Evolutionary conservation across 768 basidiomycete genomes (phyloP).

Genomic region (Hysterangium stoloniferum): DNA sequence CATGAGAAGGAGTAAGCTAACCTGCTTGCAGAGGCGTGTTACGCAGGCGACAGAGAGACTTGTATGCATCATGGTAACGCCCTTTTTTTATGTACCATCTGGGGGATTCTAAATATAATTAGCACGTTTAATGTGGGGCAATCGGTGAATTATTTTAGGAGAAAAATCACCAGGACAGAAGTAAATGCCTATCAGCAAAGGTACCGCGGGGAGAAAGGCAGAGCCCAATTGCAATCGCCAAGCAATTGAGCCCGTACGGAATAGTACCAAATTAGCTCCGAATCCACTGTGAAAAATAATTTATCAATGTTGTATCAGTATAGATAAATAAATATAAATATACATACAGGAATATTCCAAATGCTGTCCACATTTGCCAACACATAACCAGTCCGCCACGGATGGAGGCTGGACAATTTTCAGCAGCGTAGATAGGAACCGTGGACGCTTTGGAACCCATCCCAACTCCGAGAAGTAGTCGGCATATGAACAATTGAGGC

Average conservation of each 20-base stretch:
- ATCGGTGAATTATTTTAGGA: not conserved
- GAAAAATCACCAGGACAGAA: slow-evolving; percentile 39
- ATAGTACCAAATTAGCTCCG: slow-evolving; percentile 25
- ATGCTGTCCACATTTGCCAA: slow-evolving; percentile 35
- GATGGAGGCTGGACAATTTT: slow-evolving; percentile 29
- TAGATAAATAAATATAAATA: no score
- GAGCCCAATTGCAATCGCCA: slow-evolving; percentile 36
- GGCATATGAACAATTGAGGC: slow-evolving; percentile 44
- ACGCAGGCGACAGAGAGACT: slow-evolving; percentile 26
- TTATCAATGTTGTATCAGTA: not conserved
- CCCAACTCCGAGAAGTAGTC: slow-evolving; percentile 52
- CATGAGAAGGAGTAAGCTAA: not conserved
- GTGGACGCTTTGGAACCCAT: slow-evolving; percentile 60
- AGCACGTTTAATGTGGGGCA: not conserved
- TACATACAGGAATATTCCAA: slow-evolving; percentile 25
- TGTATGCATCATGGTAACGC: slow-evolving; percentile 27
- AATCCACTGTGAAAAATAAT: slow-evolving; percentile 19
- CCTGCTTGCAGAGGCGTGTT: slow-evolving; percentile 27
- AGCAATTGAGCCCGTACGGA: slow-evolving; percentile 24
- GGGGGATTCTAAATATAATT: slow-evolving; percentile 12
- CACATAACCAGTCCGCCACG: slow-evolving; percentile 30
- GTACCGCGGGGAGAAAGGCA: slow-evolving; percentile 32
- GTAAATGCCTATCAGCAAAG: slow-evolving; percentile 38
- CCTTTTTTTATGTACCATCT: slow-evolving; percentile 34
- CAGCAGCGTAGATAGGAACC: slow-evolving; percentile 59